Evolutionary conservation across 2,329 filamentous ascomycete genomes (phyloP).

Genomic region (Simplicillium sp.): DNA sequence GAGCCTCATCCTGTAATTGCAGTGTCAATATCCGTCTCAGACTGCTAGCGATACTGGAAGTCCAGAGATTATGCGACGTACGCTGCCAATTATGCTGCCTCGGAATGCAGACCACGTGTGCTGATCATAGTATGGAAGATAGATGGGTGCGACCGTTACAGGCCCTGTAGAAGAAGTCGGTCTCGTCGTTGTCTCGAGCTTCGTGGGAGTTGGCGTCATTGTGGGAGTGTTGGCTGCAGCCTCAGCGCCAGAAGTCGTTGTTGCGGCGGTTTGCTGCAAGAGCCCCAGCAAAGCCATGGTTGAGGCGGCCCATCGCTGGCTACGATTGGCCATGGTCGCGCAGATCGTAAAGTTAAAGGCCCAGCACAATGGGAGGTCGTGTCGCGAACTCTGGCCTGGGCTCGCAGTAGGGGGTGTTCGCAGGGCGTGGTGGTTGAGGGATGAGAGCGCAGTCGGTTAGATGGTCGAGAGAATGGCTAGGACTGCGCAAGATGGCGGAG

Average conservation of each 20-base stretch:
- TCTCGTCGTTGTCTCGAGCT: slow-evolving; percentile 10
- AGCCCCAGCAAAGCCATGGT: no score
- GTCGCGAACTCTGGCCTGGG: no score
- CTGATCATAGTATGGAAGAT: slow-evolving; percentile 30
- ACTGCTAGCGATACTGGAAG: no score
- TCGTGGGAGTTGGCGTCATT: slow-evolving; percentile 3
- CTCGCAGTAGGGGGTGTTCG: no score
- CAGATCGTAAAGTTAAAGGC: no score
- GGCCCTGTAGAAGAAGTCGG: slow-evolving; percentile 10
- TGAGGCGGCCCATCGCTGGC: no score
- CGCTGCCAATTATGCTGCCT: slow-evolving; percentile 34
- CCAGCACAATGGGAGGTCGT: no score
- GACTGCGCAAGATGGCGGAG: not conserved
- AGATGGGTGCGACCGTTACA: slow-evolving; percentile 33
- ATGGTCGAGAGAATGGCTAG: not conserved
- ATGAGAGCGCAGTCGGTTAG: no score
- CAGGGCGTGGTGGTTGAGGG: no score
- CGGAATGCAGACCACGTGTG: slow-evolving; percentile 34
- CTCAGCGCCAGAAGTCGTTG: slow-evolving; percentile 4
- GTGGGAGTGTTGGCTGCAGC: slow-evolving; percentile 8
- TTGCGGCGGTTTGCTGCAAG: no score
- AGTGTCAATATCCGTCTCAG: not conserved
- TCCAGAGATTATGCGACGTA: slow-evolving; percentile 14
- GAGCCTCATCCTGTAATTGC: slow-evolving; percentile 20
- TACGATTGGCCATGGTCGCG: no score